A percentile compares a stretch with the other conserved stretches of the same genome.
These are phyloP conservation scores for Tremellales sp. DNA, from an alignment of 1,284 basidiomycete genomes.

Conservation along the genomic window DNA sequence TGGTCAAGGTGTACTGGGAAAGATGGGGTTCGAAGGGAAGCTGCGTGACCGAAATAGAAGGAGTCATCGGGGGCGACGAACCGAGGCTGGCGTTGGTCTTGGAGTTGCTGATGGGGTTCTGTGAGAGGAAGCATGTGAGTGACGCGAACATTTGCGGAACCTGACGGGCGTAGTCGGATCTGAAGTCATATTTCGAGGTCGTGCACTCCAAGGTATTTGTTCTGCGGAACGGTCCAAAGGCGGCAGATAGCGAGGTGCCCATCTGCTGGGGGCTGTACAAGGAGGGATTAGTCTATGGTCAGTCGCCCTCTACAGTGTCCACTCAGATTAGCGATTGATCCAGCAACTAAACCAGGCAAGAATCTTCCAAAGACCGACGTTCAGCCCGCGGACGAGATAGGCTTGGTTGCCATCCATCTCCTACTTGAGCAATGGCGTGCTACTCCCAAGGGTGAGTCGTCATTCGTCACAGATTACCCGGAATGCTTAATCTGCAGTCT, in stretches of 20 bases:
- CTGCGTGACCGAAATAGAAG: constrained; percentile 32
- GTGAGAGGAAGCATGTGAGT: constrained; percentile 14
- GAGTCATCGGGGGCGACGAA: constrained; percentile 12
- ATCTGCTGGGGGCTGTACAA: constrained; percentile 32
- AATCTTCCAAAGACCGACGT: constrained; percentile 38
- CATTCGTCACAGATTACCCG: neutral
- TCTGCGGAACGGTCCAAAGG: constrained; percentile 7
- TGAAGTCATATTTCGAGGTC: constrained; percentile 20
- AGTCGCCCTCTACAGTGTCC: constrained; percentile 1
- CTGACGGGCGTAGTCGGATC: constrained; percentile 18
- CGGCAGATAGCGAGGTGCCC: constrained; percentile 14
- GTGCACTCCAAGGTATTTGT: constrained; percentile 26
- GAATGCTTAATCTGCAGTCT: neutral
- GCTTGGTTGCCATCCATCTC: constrained; percentile 27
- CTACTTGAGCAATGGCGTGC: constrained; percentile 21
- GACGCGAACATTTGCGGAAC: neutral
- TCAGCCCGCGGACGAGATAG: constrained; percentile 34
- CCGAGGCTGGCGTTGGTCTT: constrained; percentile 3
- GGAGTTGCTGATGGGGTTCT: constrained; percentile 11
- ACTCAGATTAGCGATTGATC: neutral
- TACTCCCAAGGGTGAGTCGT: constrained; percentile 1
- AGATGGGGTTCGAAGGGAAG: constrained; percentile 36
- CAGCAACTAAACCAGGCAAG: constrained; percentile 12
- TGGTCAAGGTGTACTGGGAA: constrained; percentile 29
- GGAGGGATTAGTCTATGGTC: constrained; percentile 31